Evolutionary conservation across 495 filamentous ascomycete genomes (phyloP).

Genomic region (Acidiella bohemica): DNA sequence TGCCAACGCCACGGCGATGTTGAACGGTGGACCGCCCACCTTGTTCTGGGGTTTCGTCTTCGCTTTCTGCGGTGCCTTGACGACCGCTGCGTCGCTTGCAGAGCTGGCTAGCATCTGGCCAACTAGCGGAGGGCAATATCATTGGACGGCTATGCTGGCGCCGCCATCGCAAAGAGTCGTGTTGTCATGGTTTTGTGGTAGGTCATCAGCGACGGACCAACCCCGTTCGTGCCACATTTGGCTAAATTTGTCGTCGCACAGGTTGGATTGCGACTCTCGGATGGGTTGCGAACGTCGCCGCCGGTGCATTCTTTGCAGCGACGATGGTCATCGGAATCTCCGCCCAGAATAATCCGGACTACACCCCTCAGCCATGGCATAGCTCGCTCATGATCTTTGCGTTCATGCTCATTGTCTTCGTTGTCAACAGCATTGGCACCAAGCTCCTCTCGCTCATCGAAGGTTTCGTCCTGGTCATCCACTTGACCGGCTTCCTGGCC

Average conservation of each 20-base stretch:
- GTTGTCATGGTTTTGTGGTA: conserved; percentile 5
- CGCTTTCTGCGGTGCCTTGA: conserved; percentile 2
- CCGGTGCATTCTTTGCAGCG: conserved; percentile 5
- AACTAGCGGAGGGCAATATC: conserved; percentile 9
- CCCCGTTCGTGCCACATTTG: too few relatives aligned
- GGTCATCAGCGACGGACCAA: too few relatives aligned
- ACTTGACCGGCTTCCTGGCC: conserved; percentile 9
- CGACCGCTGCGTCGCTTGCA: background rate
- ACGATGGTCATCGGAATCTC: conserved; percentile 13
- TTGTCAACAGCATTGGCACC: conserved; percentile 8
- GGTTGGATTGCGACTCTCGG: conserved; percentile 12
- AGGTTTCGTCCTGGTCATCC: conserved; percentile 9
- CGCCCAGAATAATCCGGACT: conserved; percentile 11
- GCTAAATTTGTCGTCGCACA: too few relatives aligned
- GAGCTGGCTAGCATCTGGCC: conserved; percentile 7
- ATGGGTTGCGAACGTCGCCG: conserved; percentile 5
- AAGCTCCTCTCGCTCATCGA: conserved; percentile 5
- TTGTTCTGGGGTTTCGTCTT: conserved; percentile 11
- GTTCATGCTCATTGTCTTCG: conserved; percentile 5
- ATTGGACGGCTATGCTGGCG: conserved; percentile 10
- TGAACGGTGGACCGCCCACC: conserved; percentile 9
- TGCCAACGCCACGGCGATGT: conserved; percentile 6
- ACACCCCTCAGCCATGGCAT: conserved; percentile 11
- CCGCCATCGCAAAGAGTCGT: conserved; percentile 2
- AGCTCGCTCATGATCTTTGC: conserved; percentile 10